Evolutionary conservation across 1,139 yeast species (phyloP).

Genomic region (Sugiyamaella sp.): DNA sequence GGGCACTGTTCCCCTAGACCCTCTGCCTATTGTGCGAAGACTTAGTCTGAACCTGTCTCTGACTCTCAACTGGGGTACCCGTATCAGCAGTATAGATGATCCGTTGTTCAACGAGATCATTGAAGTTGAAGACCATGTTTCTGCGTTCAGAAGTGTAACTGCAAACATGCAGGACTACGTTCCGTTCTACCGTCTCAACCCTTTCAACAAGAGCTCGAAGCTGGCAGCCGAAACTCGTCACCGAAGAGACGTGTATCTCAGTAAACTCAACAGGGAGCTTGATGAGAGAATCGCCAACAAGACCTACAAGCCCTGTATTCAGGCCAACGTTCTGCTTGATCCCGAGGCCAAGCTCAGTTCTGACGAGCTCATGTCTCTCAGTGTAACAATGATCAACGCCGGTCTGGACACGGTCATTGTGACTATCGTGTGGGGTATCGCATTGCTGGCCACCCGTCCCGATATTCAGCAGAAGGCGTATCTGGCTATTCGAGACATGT

Average conservation of each 20-base stretch:
- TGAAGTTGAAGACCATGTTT: slow-evolving; percentile 64
- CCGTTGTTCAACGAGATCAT: slow-evolving; percentile 57
- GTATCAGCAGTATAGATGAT: slow-evolving; percentile 49
- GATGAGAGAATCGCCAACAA: slow-evolving; percentile 35
- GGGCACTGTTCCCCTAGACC: slow-evolving; percentile 46
- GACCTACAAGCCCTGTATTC: slow-evolving; percentile 46
- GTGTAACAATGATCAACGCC: slow-evolving; percentile 78
- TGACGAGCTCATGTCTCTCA: slow-evolving; percentile 60
- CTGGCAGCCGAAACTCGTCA: slow-evolving; percentile 50
- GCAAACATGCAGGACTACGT: slow-evolving; percentile 64
- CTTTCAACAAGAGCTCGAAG: slow-evolving; percentile 36
- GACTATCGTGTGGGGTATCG: slow-evolving; percentile 61
- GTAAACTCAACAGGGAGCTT: slow-evolving; percentile 43
- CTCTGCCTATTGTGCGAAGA: slow-evolving; percentile 48
- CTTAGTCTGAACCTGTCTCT: slow-evolving; percentile 60
- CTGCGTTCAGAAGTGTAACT: slow-evolving; percentile 63
- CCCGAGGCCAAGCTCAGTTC: slow-evolving; percentile 36
- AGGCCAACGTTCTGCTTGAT: slow-evolving; percentile 48
- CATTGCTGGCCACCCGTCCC: slow-evolving; percentile 57
- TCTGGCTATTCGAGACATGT: slow-evolving; percentile 42
- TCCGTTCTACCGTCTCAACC: slow-evolving; percentile 51
- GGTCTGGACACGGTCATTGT: slow-evolving; percentile 75
- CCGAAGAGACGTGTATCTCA: slow-evolving; percentile 60
- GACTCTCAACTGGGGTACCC: slow-evolving; percentile 60
- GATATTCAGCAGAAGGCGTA: slow-evolving; percentile 55